Conservation (phyloP, 2,329 filamentous ascomycete genomes). For the Colletotrichum shisoi region DNA sequence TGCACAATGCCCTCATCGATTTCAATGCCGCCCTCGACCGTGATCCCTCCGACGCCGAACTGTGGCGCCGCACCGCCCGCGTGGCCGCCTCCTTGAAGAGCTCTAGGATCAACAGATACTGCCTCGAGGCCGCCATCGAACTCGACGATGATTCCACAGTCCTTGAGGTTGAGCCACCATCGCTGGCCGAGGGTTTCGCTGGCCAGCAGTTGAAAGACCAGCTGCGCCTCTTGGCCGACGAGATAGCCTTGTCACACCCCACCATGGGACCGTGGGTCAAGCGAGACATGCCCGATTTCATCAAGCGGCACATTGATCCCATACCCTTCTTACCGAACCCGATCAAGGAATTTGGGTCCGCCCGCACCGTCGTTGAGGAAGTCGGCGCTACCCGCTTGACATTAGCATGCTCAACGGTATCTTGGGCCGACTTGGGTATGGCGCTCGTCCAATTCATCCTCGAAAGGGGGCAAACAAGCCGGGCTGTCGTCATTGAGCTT, state of each 20-base stretch:
- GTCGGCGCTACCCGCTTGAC: constrained; percentile 41
- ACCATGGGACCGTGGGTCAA: constrained; percentile 65
- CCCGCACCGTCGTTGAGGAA: constrained; percentile 26
- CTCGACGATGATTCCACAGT: constrained; percentile 71
- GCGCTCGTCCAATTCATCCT: constrained; percentile 50
- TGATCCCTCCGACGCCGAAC: constrained; percentile 71
- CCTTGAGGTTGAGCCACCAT: constrained; percentile 68
- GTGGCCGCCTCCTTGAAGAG: constrained; percentile 67
- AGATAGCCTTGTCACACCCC: constrained; percentile 67
- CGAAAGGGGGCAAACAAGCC: constrained; percentile 48
- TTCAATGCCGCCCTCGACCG: constrained; percentile 68
- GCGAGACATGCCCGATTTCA: constrained; percentile 58
- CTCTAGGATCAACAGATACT: constrained; percentile 65
- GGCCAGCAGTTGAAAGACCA: constrained; percentile 68
- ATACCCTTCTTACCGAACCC: constrained; percentile 68
- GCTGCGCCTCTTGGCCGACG: constrained; percentile 62
- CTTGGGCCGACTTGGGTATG: constrained; percentile 56
- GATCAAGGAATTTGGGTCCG: constrained; percentile 50
- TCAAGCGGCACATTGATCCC: constrained; percentile 66
- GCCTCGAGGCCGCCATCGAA: constrained; percentile 71
- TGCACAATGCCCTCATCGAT: constrained; percentile 61
- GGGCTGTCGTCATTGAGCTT: constrained; percentile 49
- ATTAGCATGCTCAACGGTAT: constrained; percentile 47
- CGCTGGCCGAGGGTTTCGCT: constrained; percentile 68
- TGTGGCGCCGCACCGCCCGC: constrained; percentile 68